Conservation (phyloP, 75 land plant genomes). For the Sequoiadendron giganteum region DNA sequence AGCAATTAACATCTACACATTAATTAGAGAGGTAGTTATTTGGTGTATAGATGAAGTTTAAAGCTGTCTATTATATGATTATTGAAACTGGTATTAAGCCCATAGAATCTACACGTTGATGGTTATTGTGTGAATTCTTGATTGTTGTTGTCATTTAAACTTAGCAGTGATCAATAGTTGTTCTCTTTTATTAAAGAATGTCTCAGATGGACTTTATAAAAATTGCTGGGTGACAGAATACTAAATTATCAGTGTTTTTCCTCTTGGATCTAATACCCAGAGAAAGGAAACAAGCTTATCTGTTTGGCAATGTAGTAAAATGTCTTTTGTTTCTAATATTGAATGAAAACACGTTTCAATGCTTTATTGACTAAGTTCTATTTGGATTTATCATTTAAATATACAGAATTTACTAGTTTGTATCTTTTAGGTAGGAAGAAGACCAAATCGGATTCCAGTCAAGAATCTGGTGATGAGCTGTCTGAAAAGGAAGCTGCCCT, state of each 20-base stretch:
- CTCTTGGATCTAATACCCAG: not conserved
- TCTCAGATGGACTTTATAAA: not conserved
- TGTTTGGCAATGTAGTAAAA: not conserved
- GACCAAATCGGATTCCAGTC: slow-evolving; percentile 4
- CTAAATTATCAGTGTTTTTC: too few relatives aligned
- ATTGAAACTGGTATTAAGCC: not conserved
- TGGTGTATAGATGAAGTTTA: not conserved
- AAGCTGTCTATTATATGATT: not conserved
- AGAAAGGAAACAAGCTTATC: not conserved
- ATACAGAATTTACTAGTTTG: not conserved
- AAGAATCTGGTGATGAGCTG: slow-evolving; percentile 25
- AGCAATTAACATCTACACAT: not conserved
- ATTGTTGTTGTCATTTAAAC: not conserved
- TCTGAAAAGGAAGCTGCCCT: slow-evolving; percentile 62
- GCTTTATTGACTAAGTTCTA: not conserved
- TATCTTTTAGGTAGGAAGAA: not conserved
- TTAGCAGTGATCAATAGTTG: too few relatives aligned
- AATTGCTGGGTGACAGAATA: too few relatives aligned
- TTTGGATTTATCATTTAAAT: not conserved
- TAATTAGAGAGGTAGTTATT: not conserved
- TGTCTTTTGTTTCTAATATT: not conserved
- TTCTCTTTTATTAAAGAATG: not conserved
- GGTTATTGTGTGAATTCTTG: not conserved
- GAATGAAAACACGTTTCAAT: not conserved
- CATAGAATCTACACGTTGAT: not conserved